phyloP scores from a whole-genome alignment of 2,329 filamentous ascomycete species.

The Rachicladosporium sp. region DNA sequence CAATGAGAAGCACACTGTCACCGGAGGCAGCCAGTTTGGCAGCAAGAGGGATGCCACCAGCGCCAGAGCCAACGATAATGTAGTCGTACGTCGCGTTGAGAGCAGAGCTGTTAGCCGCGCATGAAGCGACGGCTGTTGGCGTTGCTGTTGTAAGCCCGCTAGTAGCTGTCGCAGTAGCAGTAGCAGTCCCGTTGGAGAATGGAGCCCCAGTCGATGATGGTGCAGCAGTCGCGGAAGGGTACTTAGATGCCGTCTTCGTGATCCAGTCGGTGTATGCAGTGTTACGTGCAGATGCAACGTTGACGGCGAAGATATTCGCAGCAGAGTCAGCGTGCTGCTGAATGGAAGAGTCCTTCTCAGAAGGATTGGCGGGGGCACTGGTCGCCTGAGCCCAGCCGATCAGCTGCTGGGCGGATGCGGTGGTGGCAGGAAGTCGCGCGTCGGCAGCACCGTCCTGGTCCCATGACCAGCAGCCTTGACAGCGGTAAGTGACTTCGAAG shows the following conservation, averaged over 20 bases:
- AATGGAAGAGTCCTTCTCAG: conserved; percentile 33
- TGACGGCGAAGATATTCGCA: conserved; percentile 41
- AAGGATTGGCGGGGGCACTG: conserved; percentile 15
- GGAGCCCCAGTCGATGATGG: conserved; percentile 31
- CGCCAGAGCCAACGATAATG: conserved; percentile 51
- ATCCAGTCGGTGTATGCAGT: conserved; percentile 31
- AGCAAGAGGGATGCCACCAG: conserved; percentile 47
- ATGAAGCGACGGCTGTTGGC: conserved; percentile 12
- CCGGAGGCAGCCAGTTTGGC: conserved; percentile 53
- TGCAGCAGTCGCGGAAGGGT: conserved; percentile 21
- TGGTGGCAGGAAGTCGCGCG: conserved; percentile 25
- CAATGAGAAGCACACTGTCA: conserved; percentile 49
- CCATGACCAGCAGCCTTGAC: conserved; percentile 38
- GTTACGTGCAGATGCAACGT: conserved; percentile 33
- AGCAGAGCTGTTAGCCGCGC: conserved; percentile 16
- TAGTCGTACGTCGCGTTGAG: conserved; percentile 45
- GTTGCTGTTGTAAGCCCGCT: conserved; percentile 16
- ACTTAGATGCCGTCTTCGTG: conserved; percentile 9
- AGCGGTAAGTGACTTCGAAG: conserved; percentile 55
- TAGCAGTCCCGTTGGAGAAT: conserved; percentile 14
- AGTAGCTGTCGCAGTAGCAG: conserved; percentile 8
- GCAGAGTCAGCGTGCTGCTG: conserved; percentile 38
- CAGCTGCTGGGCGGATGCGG: conserved; percentile 19
- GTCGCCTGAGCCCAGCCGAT: conserved; percentile 21
- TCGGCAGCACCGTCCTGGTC: conserved; percentile 29